phyloP scores from a whole-genome alignment of 163 green algal species.

The Chlorella variabilis region DNA sequence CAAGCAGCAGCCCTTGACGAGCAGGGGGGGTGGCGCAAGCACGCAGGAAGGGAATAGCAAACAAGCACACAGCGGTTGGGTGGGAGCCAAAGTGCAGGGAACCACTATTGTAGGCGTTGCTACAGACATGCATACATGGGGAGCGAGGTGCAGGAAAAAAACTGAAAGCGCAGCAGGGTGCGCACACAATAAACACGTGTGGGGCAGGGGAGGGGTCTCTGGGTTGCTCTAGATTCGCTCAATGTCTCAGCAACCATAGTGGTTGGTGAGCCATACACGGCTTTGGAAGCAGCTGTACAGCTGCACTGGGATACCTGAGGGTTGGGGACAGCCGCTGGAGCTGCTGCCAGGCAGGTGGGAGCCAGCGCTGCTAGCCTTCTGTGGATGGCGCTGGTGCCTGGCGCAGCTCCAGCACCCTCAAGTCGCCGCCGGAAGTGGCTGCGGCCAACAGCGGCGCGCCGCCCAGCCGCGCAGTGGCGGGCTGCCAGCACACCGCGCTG shows the following conservation, averaged over 20 bases:
- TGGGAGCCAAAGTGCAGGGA: background rate
- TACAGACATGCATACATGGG: background rate
- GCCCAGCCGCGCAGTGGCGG: slow-evolving; percentile 5
- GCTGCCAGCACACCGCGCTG: slow-evolving; percentile 53
- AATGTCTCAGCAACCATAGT: no score
- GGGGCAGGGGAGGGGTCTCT: background rate
- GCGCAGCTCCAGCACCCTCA: slow-evolving; percentile 38
- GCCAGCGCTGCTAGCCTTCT: background rate
- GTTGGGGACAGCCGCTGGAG: background rate
- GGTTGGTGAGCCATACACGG: no score
- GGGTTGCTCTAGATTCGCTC: no score
- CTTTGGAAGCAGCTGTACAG: no score
- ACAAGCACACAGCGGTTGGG: background rate
- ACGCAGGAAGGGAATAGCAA: background rate
- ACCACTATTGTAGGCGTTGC: background rate
- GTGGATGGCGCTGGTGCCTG: background rate
- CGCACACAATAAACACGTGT: no score
- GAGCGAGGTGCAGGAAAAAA: background rate
- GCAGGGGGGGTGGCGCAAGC: no score
- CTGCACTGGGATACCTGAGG: background rate
- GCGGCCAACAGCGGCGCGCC: slow-evolving; percentile 40
- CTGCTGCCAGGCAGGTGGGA: background rate
- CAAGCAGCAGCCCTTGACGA: no score
- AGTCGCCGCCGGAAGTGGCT: slow-evolving; percentile 36
- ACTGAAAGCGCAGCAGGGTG: background rate